Evolutionary conservation across 257 asterid species (phyloP).

Genomic region (Mentha longifolia): DNA sequence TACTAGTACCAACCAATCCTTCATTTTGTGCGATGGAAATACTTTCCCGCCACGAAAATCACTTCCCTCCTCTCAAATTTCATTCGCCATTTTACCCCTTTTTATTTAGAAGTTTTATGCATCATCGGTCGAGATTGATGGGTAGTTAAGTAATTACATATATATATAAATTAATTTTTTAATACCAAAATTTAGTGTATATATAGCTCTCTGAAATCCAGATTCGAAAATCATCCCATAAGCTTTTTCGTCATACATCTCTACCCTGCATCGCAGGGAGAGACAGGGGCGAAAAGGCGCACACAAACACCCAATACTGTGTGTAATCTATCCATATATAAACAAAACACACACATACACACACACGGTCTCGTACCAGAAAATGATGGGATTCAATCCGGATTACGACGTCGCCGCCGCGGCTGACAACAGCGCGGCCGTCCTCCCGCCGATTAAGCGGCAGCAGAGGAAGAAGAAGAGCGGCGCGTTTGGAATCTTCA

Average conservation of each 20-base stretch:
- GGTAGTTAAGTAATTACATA: constrained; percentile 20
- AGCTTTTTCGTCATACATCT: constrained; percentile 32
- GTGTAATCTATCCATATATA: not conserved
- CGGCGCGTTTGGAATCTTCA: constrained; percentile 56
- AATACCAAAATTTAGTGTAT: not conserved
- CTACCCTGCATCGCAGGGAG: constrained; percentile 82
- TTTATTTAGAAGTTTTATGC: not conserved
- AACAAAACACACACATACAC: not conserved
- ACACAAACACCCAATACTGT: not conserved
- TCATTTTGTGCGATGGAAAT: constrained; percentile 10
- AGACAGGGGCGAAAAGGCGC: constrained; percentile 18
- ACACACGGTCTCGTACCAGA: not conserved
- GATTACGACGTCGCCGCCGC: constrained; percentile 24
- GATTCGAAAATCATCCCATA: constrained; percentile 26
- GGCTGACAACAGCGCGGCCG: not conserved
- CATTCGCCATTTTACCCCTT: not conserved
- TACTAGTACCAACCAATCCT: no score
- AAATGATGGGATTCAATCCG: constrained; percentile 35
- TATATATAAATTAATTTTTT: no score
- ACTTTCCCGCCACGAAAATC: constrained; percentile 27
- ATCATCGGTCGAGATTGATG: not conserved
- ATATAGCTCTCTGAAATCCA: not conserved
- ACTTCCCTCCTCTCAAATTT: constrained; percentile 23
- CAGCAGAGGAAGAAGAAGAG: constrained; percentile 43
- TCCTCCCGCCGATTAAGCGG: constrained; percentile 2